phyloP scores from a whole-genome alignment of 2,329 filamentous ascomycete genomes.

The Fusarium camptoceras region DNA sequence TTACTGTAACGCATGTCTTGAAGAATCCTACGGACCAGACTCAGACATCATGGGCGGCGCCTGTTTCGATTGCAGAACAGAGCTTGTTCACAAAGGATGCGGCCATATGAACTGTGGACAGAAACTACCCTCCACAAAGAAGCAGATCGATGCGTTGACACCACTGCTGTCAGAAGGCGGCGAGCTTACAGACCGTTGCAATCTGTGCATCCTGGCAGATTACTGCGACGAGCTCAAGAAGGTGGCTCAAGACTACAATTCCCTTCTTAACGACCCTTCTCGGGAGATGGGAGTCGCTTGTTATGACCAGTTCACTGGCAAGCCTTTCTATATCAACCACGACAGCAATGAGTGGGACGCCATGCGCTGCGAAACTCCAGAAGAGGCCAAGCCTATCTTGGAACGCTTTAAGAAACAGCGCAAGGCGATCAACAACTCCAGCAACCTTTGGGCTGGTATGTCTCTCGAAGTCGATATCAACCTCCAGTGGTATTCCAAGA shows the following conservation, averaged over 20 bases:
- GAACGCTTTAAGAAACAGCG: not conserved
- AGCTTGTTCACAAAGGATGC: not conserved
- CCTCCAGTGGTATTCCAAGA: not conserved
- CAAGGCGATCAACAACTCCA: not conserved
- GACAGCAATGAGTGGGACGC: not conserved
- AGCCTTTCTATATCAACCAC: not conserved
- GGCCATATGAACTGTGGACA: not conserved
- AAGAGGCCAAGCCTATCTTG: not conserved
- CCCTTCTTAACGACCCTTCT: not conserved
- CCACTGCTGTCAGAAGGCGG: not conserved
- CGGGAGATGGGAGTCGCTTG: not conserved
- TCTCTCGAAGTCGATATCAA: not conserved
- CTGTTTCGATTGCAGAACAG: not conserved
- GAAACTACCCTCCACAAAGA: not conserved
- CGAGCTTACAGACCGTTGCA: not conserved
- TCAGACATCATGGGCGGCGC: not conserved
- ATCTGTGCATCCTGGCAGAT: not conserved
- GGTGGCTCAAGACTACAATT: not conserved
- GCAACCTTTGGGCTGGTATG: not conserved
- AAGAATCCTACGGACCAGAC: not conserved
- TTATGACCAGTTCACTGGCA: not conserved
- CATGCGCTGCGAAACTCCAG: not conserved
- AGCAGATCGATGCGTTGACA: not conserved
- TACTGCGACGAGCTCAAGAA: not conserved
- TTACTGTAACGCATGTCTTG: constrained; percentile 1